Evolutionary conservation across 306 rosid genomes (phyloP).

Genomic region (Rubus idaeus): DNA sequence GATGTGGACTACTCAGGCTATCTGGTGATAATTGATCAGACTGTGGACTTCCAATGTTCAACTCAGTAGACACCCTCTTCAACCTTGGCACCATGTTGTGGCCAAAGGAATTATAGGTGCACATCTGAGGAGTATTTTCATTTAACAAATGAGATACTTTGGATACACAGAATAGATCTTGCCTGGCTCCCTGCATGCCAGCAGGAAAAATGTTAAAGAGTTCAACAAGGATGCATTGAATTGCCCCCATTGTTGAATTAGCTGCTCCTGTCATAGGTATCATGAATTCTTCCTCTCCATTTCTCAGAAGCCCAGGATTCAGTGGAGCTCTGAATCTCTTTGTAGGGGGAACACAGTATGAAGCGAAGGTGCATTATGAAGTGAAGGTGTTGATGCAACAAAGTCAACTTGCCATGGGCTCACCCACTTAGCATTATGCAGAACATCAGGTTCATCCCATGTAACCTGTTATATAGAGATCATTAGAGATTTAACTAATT

Average conservation of each 20-base stretch:
- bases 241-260: constrained; percentile 49
- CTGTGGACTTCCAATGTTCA: constrained; percentile 53
- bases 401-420: constrained; percentile 81
- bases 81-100: constrained; percentile 29
- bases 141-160: constrained; percentile 32
- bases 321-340: constrained; percentile 46
- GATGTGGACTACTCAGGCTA: constrained; percentile 58
- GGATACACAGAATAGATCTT: constrained; percentile 46
- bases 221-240: constrained; percentile 45
- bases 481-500: constrained; percentile 8
- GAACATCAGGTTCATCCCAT: constrained; percentile 78
- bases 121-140: constrained; percentile 29
- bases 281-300: constrained; percentile 42
- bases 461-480: constrained; percentile 42
- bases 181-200: constrained; percentile 99
- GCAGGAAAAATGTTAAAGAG: constrained; percentile 64
- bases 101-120: constrained; percentile 35
- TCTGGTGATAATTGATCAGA: constrained; percentile 55
- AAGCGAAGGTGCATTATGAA: constrained; percentile 21
- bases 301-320: constrained; percentile 27
- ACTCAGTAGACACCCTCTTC: constrained; percentile 50
- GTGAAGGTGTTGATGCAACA: no score
- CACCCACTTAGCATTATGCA: constrained; percentile 54
- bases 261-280: constrained; percentile 31
- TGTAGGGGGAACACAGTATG: constrained; percentile 23